Evolutionary conservation across 768 basidiomycete species (phyloP).

Genomic region (Termitomyces sp.): DNA sequence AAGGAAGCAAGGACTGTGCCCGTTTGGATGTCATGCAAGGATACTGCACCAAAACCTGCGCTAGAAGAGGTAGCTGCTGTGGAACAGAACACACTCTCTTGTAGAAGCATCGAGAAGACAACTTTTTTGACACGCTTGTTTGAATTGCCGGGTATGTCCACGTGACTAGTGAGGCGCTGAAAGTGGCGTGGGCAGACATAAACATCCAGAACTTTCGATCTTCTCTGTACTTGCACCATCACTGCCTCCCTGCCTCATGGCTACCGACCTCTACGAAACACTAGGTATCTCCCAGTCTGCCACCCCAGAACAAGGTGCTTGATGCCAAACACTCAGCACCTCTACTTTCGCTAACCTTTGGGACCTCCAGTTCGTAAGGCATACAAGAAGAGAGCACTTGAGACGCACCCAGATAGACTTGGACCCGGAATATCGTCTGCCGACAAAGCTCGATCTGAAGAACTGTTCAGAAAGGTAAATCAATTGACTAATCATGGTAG

Average conservation of each 20-base stretch:
- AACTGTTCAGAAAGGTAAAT: slow-evolving; percentile 40
- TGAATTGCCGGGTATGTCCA: slow-evolving; percentile 8
- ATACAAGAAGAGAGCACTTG: slow-evolving; percentile 67
- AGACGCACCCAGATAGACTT: slow-evolving; percentile 74
- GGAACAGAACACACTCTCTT: slow-evolving; percentile 65
- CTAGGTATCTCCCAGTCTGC: slow-evolving; percentile 53
- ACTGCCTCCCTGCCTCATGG: slow-evolving; percentile 29
- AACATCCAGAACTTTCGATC: slow-evolving; percentile 25
- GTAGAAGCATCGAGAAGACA: slow-evolving; percentile 45
- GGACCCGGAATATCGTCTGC: slow-evolving; percentile 47
- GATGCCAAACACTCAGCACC: not conserved
- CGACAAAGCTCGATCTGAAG: slow-evolving; percentile 59
- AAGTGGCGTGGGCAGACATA: not conserved
- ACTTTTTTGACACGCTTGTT: slow-evolving; percentile 8
- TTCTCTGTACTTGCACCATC: not conserved
- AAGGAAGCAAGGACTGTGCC: slow-evolving; percentile 76
- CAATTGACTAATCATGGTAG: not conserved
- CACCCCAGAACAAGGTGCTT: slow-evolving; percentile 59
- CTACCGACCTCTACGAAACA: slow-evolving; percentile 59
- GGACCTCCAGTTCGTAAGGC: slow-evolving; percentile 59
- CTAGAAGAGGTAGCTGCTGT: slow-evolving; percentile 43
- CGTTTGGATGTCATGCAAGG: slow-evolving; percentile 79
- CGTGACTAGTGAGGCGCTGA: slow-evolving; percentile 8
- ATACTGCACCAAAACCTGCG: slow-evolving; percentile 57
- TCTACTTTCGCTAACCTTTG: not conserved